phyloP scores from a whole-genome alignment of 2,329 filamentous ascomycete genomes.

The Fusarium nygamai region DNA sequence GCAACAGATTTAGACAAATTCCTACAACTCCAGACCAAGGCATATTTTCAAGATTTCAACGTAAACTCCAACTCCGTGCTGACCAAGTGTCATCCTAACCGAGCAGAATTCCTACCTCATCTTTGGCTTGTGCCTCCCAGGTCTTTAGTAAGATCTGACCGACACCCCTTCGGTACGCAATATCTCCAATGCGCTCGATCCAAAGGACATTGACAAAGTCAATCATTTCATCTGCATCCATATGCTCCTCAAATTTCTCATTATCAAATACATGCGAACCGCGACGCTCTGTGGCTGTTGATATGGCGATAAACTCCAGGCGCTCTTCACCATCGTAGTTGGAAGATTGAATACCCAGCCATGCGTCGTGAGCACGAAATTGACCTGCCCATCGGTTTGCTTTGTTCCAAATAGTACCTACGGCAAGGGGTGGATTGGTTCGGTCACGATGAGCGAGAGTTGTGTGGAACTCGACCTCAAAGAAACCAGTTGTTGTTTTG shows the following conservation, averaged over 20 bases:
- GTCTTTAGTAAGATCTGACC: slow-evolving; percentile 54
- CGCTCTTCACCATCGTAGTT: slow-evolving; percentile 57
- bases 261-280: slow-evolving; percentile 53
- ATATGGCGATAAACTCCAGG: slow-evolving; percentile 57
- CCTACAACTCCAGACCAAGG: slow-evolving; percentile 10
- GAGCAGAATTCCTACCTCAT: slow-evolving; percentile 54
- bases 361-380: slow-evolving; percentile 56
- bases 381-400: slow-evolving; percentile 53
- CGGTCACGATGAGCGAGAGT: slow-evolving; percentile 49
- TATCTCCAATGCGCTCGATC: slow-evolving; percentile 56
- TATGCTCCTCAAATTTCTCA: slow-evolving; percentile 53
- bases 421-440: slow-evolving; percentile 52
- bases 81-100: slow-evolving; percentile 43
- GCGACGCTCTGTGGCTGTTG: slow-evolving; percentile 53
- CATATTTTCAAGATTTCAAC: slow-evolving; percentile 2
- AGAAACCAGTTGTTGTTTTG: slow-evolving; percentile 50
- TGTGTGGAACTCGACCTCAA: slow-evolving; percentile 54
- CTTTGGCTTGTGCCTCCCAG: slow-evolving; percentile 53
- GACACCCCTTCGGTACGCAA: slow-evolving; percentile 54
- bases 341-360: slow-evolving; percentile 57
- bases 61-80: slow-evolving; percentile 34
- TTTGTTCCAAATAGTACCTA: slow-evolving; percentile 54
- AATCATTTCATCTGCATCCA: slow-evolving; percentile 54
- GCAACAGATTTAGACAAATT: neutral
- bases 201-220: slow-evolving; percentile 59